A percentile compares a stretch with the other conserved stretches of the same genome.
Evolutionary conservation across 257 asterid species (phyloP).

Genomic region (Linderniella brevidens): DNA sequence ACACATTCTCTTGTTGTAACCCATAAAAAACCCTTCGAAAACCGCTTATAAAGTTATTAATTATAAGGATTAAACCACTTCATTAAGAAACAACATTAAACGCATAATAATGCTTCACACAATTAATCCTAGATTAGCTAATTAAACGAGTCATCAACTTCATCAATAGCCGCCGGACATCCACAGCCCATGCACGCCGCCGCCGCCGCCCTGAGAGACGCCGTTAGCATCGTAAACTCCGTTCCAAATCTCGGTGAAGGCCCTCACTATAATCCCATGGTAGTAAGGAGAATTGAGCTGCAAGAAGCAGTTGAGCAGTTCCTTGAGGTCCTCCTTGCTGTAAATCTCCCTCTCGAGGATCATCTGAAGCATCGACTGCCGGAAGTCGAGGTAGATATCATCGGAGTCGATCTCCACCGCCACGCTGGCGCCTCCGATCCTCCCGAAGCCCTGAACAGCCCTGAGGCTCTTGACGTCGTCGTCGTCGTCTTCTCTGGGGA

Average conservation of each 20-base stretch:
- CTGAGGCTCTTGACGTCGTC: slow-evolving; percentile 30
- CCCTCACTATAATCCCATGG: slow-evolving; percentile 57
- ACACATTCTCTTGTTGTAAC: background rate
- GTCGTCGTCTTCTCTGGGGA: slow-evolving; percentile 6
- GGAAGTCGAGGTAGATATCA: slow-evolving; percentile 74
- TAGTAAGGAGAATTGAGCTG: slow-evolving; percentile 77
- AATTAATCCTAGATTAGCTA: no score
- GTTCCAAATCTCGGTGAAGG: slow-evolving; percentile 86
- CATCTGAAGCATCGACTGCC: slow-evolving; percentile 91
- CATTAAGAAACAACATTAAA: no score
- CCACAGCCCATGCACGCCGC: slow-evolving; percentile 21
- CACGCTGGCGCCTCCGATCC: slow-evolving; percentile 50
- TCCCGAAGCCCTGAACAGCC: slow-evolving; percentile 65
- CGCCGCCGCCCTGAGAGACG: slow-evolving; percentile 7
- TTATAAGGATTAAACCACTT: no score
- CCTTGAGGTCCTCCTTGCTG: slow-evolving; percentile 52
- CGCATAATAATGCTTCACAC: no score
- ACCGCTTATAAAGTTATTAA: slow-evolving; percentile 18
- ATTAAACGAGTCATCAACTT: no score
- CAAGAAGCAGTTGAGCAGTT: slow-evolving; percentile 67
- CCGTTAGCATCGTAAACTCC: slow-evolving; percentile 12
- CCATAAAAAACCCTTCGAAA: slow-evolving; percentile 61
- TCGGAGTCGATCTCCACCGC: slow-evolving; percentile 86
- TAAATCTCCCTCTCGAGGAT: slow-evolving; percentile 63
- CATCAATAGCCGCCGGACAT: slow-evolving; percentile 29